Evolutionary conservation across 495 filamentous ascomycete species (phyloP), one percentile per base, ranked within the genome.

Genomic region (Hyphodiscus hymeniophilus): DNA sequence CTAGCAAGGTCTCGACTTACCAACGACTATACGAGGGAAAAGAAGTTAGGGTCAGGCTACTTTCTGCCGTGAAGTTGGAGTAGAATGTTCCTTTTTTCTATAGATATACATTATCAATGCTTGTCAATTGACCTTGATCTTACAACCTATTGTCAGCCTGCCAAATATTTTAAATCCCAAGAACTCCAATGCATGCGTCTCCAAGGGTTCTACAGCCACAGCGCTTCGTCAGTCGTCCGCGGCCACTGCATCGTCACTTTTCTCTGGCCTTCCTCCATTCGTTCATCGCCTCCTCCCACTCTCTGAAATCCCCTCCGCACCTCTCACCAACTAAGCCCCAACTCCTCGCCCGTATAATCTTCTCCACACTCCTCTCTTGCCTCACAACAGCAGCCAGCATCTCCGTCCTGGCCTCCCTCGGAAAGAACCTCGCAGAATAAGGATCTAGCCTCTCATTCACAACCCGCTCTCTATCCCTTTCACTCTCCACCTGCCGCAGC

Each of bases 401-500:
- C 66, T 98, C 87, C 1, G 91, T 94, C 47, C 90, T 72, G 36
- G 86, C 74, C 64, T 97, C 89, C 36, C 76, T 71, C 0, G 90
- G 89, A 51, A 89, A 91, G 58, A 83, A 94, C 22, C 91, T 72
- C 18, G 70, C 87, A 16, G 84, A 89, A 58, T 98, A 98, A 15
- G 92, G 92, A 66, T 98, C 92, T 46, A 97, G 64, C 48, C 92
- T 71, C 63, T 96, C 92, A 66, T 98, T 73, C 13, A 97, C 82
- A 4, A 90, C 73, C 43, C 81, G 72, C 58, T 95, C 87, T 43
- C 81, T 72, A 48, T 85, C 79, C 51, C 67, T 75, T 31, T 79
- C 79, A 22, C 77, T 76, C 63, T 94, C 88, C 0, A 78, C 74
- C 54, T 88, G 67, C 48, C 86, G 72, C 22, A 85, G 54, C 1